Evolutionary conservation across 176 grass and related monocot genomes (phyloP).

Genomic region (Lolium multiflorum): DNA sequence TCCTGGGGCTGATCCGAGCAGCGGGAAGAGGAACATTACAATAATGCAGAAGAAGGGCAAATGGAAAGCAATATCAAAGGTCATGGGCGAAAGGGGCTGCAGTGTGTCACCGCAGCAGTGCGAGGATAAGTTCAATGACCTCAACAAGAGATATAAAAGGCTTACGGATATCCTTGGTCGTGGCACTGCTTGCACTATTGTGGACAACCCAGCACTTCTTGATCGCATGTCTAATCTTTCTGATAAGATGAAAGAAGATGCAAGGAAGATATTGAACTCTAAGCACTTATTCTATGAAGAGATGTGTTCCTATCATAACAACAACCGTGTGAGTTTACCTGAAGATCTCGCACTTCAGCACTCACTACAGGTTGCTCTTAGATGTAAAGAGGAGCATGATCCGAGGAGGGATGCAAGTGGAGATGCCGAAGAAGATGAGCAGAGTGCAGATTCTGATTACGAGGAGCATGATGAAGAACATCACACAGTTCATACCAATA

Average conservation of each 20-base stretch:
- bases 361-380: constrained; percentile 71
- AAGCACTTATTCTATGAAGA: constrained; percentile 95
- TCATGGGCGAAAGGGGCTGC: constrained; percentile 77
- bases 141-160: constrained; percentile 98
- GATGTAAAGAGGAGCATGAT: constrained; percentile 77
- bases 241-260: constrained; percentile 92
- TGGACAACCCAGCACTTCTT: constrained; percentile 74
- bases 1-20: constrained; percentile 55
- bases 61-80: constrained; percentile 93
- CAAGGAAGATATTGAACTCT: constrained; percentile 88
- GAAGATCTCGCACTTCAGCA: constrained; percentile 78
- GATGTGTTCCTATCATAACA: constrained; percentile 99
- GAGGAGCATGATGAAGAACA: constrained; percentile 68
- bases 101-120: constrained; percentile 96
- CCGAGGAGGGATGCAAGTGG: constrained; percentile 42
- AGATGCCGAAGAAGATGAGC: constrained; percentile 66
- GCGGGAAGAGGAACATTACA: constrained; percentile 59
- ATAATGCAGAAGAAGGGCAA: constrained; percentile 96
- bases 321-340: constrained; percentile 80
- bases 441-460: constrained; percentile 60
- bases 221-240: constrained; percentile 79
- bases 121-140: constrained; percentile 98
- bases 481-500: constrained; percentile 48
- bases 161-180: constrained; percentile 92
- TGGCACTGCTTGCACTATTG: constrained; percentile 78